These are phyloP conservation scores for Trametes elegans DNA, from an alignment of 768 basidiomycete species.

Conservation along the genomic window DNA sequence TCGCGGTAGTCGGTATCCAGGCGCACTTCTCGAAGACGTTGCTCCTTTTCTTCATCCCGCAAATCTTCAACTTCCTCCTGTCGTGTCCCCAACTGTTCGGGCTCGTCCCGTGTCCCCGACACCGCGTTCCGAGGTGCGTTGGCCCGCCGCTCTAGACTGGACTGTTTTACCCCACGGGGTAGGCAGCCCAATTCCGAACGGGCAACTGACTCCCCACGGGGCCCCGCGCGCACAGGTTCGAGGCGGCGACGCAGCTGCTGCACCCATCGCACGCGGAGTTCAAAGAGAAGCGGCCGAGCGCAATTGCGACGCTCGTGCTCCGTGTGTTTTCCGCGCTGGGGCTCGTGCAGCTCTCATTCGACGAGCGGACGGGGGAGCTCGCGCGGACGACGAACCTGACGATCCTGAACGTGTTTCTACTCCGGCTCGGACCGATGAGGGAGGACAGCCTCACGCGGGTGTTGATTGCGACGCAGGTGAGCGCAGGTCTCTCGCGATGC, in stretches of 20 bases:
- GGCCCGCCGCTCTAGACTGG: background rate
- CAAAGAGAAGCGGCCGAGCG: constrained; percentile 51
- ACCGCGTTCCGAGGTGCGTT: constrained; percentile 84
- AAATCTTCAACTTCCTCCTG: constrained; percentile 95
- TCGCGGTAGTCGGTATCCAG: constrained; percentile 95
- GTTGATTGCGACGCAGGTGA: constrained; percentile 74
- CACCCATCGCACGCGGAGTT: constrained; percentile 73
- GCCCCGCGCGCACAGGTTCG: constrained; percentile 54
- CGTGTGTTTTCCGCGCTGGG: constrained; percentile 59
- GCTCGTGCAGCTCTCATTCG: constrained; percentile 60
- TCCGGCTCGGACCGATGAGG: constrained; percentile 79
- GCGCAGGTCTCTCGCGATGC: background rate
- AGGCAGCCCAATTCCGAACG: background rate
- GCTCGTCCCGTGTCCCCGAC: constrained; percentile 89
- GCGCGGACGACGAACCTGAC: constrained; percentile 84
- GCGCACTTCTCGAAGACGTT: constrained; percentile 97
- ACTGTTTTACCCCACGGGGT: constrained; percentile 5
- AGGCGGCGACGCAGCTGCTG: constrained; percentile 70
- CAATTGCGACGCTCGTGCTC: constrained; percentile 53
- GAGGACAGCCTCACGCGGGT: constrained; percentile 77
- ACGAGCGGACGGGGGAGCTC: constrained; percentile 56
- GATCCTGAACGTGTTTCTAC: constrained; percentile 81
- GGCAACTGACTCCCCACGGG: constrained; percentile 1
- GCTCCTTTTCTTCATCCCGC: constrained; percentile 94
- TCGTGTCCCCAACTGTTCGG: constrained; percentile 95